These are phyloP conservation scores for Incumbomyces delicatus DNA, from an alignment of 2,329 filamentous ascomycete genomes.

Conservation along the genomic window DNA sequence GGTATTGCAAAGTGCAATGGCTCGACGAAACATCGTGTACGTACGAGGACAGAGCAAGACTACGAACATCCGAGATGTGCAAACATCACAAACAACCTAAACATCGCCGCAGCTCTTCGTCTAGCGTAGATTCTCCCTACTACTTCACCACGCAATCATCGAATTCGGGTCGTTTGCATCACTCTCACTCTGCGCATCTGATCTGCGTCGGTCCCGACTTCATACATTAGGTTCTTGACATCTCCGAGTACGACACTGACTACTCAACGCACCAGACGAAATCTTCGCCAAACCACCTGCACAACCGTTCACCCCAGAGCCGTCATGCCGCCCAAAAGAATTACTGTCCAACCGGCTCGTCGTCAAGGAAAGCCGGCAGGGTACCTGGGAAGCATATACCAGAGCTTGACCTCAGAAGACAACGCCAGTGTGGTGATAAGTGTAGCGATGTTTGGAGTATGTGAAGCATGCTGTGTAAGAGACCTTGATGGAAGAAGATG, in stretches of 20 bases:
- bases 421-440: slow-evolving; percentile 61
- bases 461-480: slow-evolving; percentile 24
- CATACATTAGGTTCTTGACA: neutral
- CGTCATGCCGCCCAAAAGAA: slow-evolving; percentile 55
- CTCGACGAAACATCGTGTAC: neutral
- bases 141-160: too few species aligned
- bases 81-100: neutral
- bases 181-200: neutral
- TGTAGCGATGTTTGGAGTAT: slow-evolving; percentile 58
- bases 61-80: too few species aligned
- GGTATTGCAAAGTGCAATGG: neutral
- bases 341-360: slow-evolving; percentile 40
- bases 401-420: slow-evolving; percentile 54
- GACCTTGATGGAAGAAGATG: neutral
- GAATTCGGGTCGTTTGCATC: neutral
- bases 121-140: neutral
- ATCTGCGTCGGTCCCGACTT: neutral
- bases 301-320: neutral
- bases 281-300: neutral
- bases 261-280: neutral
- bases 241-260: neutral
- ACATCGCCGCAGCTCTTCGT: neutral
- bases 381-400: slow-evolving; percentile 50
- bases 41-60: too few species aligned
- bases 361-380: slow-evolving; percentile 38